phyloP scores from a whole-genome alignment of 2,329 filamentous ascomycete species.

The Mollisia scopiformis region DNA sequence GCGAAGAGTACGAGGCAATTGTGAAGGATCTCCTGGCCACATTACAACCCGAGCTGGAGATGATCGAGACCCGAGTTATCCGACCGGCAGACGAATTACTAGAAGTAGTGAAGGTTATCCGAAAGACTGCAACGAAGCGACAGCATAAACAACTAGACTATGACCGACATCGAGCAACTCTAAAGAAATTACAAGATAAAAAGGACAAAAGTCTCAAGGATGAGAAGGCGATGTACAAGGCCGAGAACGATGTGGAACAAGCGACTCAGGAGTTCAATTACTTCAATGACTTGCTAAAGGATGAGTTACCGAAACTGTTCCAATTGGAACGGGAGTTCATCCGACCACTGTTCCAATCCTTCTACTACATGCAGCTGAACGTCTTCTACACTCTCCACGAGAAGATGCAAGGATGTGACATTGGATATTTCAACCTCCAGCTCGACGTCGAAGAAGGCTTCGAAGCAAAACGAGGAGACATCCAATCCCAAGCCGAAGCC shows the following conservation, averaged over 20 bases:
- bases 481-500: constrained; percentile 82
- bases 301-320: constrained; percentile 92
- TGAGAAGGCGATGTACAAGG: constrained; percentile 96
- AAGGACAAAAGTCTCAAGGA: constrained; percentile 96
- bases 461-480: constrained; percentile 82
- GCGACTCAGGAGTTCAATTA: constrained; percentile 97
- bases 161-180: constrained; percentile 77
- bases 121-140: constrained; percentile 85
- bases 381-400: constrained; percentile 99
- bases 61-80: constrained; percentile 93
- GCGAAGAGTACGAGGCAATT: constrained; percentile 93
- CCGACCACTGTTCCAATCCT: constrained; percentile 94
- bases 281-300: constrained; percentile 96
- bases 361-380: constrained; percentile 99
- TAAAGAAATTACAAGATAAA: constrained; percentile 97
- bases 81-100: constrained; percentile 90
- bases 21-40: constrained; percentile 90
- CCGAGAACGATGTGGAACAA: constrained; percentile 87
- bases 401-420: constrained; percentile 96
- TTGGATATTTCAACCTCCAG: constrained; percentile 94
- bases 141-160: constrained; percentile 98
- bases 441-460: constrained; percentile 92
- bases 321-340: constrained; percentile 91
- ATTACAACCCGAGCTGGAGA: constrained; percentile 88
- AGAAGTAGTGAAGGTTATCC: constrained; percentile 93